Base-by-base conservation (phyloP, 805 yeast species). In the Danielia reshetovae region DNA sequence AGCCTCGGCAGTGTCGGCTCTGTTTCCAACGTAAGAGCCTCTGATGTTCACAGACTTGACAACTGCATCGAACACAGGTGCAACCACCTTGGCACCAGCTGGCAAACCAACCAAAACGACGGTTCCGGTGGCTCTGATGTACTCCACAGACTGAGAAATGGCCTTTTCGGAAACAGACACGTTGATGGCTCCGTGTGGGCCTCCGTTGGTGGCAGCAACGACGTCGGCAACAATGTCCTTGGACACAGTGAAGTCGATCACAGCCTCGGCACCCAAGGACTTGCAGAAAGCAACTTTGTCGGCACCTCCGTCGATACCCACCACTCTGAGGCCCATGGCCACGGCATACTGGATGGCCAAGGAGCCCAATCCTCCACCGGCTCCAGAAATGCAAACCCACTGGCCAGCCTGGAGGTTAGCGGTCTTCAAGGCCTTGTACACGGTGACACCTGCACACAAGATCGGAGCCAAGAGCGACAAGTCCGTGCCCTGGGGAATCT, bases 331-430 rank as follows among this genome's bases (percentile, higher is more conserved):
- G 52, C 89, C 90, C 83, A 81, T 75, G 42, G 85, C 86, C 49
- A 62, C 72, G 43, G 85, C 88, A 62, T 79, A 82, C 65, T 82
- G 88, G 50, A 81, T 68, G 36, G 86, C 87, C 46, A 82, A 62
- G 25, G 85, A 68, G 54, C 89, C 90, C 60, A 82, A 72, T 55
- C 90, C 89, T 59, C 89, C 89, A 60, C 78, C 85, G 43, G 87
- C 88, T 66, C 90, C 89, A 38, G 86, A 77, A 40, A 82, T 68
- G 41, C 78, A 76, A 46, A 80, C 83, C 81, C 82, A 81, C 60
- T 82, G 77, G 54, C 90, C 88, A 15, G 88, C 69, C 31, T 45
- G 42, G 39, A 74, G 54, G 34, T 66, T 58, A 35, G 84, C 81
- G 32, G 77, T 70, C 65, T 77, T 77, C 53, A 78, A 64, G 9